Evolutionary conservation across 2,329 filamentous ascomycete genomes (phyloP).

Genomic region (Boeremia lycopersici): DNA sequence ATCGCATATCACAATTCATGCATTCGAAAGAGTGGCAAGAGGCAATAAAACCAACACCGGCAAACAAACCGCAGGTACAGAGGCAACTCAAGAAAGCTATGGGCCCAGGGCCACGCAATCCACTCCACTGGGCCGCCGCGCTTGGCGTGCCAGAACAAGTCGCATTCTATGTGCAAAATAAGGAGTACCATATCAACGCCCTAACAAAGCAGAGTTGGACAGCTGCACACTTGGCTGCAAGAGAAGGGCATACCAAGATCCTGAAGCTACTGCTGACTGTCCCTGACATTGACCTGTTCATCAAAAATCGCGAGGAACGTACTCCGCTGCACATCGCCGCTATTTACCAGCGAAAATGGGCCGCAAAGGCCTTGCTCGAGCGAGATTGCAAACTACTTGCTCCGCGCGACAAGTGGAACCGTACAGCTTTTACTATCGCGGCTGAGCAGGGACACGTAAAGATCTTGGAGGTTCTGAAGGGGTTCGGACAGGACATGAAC

Average conservation of each 20-base stretch:
- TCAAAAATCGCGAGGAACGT: conserved; percentile 22
- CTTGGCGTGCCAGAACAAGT: conserved; percentile 20
- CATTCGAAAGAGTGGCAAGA: conserved; percentile 5
- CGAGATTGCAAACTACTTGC: conserved; percentile 9
- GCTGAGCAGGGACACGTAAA: conserved; percentile 19
- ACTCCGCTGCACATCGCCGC: conserved; percentile 25
- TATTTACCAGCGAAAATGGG: conserved; percentile 11
- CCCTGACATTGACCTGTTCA: conserved; percentile 17
- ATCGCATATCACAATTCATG: conserved; percentile 12
- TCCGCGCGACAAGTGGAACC: conserved; percentile 12
- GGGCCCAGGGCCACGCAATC: conserved; percentile 24
- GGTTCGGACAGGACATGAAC: conserved; percentile 21
- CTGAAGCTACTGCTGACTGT: conserved; percentile 21
- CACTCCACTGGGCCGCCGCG: conserved; percentile 26
- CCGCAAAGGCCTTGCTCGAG: conserved; percentile 17
- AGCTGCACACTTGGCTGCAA: conserved; percentile 24
- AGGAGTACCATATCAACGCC: conserved; percentile 28
- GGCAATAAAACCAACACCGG: neutral
- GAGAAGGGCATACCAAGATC: conserved; percentile 20
- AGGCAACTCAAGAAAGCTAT: conserved; percentile 1
- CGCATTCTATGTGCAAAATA: conserved; percentile 16
- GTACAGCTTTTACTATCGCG: conserved; percentile 22
- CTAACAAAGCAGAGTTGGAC: conserved; percentile 25
- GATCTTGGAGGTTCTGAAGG: conserved; percentile 19
- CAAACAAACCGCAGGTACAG: neutral